A percentile compares a stretch with the other conserved stretches of the same genome.
These are phyloP conservation scores for Eremothecium sinecaudum DNA, from an alignment of 1,139 yeast genomes.

Conservation along the genomic window DNA sequence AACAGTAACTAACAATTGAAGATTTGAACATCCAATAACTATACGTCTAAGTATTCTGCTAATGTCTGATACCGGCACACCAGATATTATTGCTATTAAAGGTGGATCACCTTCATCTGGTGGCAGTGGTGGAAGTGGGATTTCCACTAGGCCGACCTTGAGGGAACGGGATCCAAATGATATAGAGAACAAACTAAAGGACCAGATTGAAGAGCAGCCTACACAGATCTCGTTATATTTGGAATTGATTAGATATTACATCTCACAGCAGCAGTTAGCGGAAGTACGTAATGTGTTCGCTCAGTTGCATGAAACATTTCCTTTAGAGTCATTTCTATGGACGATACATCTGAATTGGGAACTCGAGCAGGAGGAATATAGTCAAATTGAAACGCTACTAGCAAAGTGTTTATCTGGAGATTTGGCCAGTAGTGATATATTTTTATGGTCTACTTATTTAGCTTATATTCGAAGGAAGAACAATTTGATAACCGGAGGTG, in stretches of 20 bases:
- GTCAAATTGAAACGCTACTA: constrained; percentile 31
- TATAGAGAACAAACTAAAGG: constrained; percentile 38
- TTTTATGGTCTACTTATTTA: constrained; percentile 66
- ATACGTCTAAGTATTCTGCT: no score
- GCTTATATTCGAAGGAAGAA: constrained; percentile 72
- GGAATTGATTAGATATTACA: constrained; percentile 45
- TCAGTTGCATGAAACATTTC: constrained; percentile 54
- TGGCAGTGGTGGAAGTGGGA: constrained; percentile 6
- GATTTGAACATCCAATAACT: no score
- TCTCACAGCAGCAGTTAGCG: constrained; percentile 52
- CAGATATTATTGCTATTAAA: constrained; percentile 6
- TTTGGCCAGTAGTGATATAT: constrained; percentile 24
- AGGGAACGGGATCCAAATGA: constrained; percentile 10
- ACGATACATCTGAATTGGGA: constrained; percentile 61
- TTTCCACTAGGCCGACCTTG: constrained; percentile 10
- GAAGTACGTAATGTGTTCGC: constrained; percentile 54
- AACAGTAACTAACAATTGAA: no score
- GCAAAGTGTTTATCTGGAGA: constrained; percentile 28
- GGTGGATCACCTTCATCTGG: constrained; percentile 4
- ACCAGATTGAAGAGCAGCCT: constrained; percentile 47
- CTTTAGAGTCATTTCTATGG: constrained; percentile 61
- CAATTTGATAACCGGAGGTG: constrained; percentile 76
- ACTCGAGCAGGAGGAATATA: constrained; percentile 58
- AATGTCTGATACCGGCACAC: constrained; percentile 10
- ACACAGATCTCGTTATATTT: constrained; percentile 51